Conservation (phyloP, 129 eudicot species). For the Saposhnikovia divaricata region DNA sequence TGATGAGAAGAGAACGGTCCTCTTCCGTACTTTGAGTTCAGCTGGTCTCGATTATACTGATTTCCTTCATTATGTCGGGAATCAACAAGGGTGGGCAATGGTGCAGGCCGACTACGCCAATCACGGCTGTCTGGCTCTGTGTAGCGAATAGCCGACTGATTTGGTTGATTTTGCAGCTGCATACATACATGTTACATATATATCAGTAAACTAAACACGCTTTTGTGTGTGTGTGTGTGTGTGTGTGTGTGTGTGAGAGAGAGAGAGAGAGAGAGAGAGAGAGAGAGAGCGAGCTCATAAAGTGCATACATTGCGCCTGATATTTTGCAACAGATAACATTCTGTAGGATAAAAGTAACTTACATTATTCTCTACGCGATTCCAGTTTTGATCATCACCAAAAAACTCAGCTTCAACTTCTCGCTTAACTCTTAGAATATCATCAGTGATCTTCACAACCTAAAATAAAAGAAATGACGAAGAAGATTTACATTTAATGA, state of each 20-base stretch:
- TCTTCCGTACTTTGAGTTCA: constrained; percentile 46
- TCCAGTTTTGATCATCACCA: constrained; percentile 72
- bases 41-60: constrained; percentile 55
- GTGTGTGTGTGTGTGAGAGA: too few species aligned
- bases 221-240: too few species aligned
- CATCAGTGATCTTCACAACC: constrained; percentile 59
- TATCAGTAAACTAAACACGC: not conserved
- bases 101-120: constrained; percentile 87
- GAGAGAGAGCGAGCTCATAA: not conserved
- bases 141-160: constrained; percentile 56
- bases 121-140: constrained; percentile 85
- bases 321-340: not conserved
- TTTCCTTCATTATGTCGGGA: constrained; percentile 33
- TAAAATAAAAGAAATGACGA: not conserved
- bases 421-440: constrained; percentile 55
- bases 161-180: constrained; percentile 45
- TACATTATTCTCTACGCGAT: constrained; percentile 63
- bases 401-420: constrained; percentile 72
- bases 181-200: not conserved
- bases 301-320: not conserved
- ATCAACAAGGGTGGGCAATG: constrained; percentile 30
- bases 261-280: not conserved
- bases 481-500: not conserved
- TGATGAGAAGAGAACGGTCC: constrained; percentile 47
- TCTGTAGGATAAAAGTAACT: constrained; percentile 14